Evolutionary conservation across 768 basidiomycete genomes (phyloP), one percentile per base, ranked within the genome.

Genomic region (Kwoniella dejecticola): DNA sequence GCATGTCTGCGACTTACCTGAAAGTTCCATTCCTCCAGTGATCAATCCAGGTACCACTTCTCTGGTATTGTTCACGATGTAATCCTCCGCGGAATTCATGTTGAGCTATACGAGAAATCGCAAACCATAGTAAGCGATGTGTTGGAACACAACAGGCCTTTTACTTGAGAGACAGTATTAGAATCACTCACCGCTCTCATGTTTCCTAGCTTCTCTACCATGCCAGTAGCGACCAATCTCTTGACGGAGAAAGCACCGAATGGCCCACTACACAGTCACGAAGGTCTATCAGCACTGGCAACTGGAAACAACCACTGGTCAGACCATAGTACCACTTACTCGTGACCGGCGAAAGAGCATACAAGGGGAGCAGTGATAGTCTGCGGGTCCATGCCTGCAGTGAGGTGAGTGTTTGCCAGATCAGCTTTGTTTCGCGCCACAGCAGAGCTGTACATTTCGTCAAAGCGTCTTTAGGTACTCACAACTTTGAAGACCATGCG

Each of bases 11-110:
- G n/a, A 42, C 41, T 42, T 42, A 42, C 41, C 41, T 7, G 41
- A 42, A 42, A 42, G 41, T 42, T 42, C 41, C 41, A 42, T 42
- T 13, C 41, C 41, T 11, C 41, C 41, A 42, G 41, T 42, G 19
- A 42, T 42, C 41, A 42, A 42, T 6, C 41, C 41, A 42, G 41
- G 41, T 8, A 42, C 41, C 6, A 42, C 41, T 42, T 42, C 41
- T 42, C 41, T 42, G 17, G 41, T 42, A 19, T n/a, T 42, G 19
- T 42, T 42, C 11, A 42, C 41, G 41, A 42, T 42, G 41, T 42
- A 42, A 42, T 42, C 41, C 19, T 42, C 41, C 10, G 41, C 41
- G 6, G 41, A 42, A n/a, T 42, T 42, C 41, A 42, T 42, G 41
- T 42, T 42, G 19, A 42, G 41, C 41, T 42, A 6, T 19, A 19